These are phyloP conservation scores for Exophiala bonariae DNA, from an alignment of 2,329 filamentous ascomycete genomes.

Conservation along the genomic window DNA sequence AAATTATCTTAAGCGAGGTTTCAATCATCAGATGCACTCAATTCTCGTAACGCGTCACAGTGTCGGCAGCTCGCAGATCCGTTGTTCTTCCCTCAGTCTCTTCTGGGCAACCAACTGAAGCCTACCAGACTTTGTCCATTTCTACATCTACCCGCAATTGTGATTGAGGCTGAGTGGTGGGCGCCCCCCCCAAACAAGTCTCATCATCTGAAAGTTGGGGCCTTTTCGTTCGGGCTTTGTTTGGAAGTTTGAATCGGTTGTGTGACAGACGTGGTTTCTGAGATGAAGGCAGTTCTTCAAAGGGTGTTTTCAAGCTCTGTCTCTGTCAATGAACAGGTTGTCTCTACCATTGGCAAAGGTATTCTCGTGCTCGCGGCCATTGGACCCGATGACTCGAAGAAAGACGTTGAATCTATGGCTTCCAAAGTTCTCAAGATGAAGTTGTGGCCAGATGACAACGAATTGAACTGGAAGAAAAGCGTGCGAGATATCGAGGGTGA, in stretches of 20 bases:
- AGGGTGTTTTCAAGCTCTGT: slow-evolving; percentile 94
- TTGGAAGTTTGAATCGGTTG: too few relatives aligned
- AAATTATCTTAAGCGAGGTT: too few relatives aligned
- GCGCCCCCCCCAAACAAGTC: too few relatives aligned
- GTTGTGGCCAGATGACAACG: slow-evolving; percentile 82
- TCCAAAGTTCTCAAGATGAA: slow-evolving; percentile 85
- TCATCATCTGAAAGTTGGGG: not conserved
- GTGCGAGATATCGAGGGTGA: slow-evolving; percentile 88
- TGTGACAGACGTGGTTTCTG: not conserved
- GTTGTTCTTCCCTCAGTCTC: too few relatives aligned
- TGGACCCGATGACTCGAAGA: slow-evolving; percentile 83
- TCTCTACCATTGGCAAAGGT: slow-evolving; percentile 89
- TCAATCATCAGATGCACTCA: too few relatives aligned
- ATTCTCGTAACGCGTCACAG: too few relatives aligned
- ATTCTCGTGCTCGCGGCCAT: slow-evolving; percentile 89
- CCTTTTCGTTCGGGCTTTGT: not conserved
- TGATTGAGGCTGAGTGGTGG: too few relatives aligned
- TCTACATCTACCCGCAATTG: too few relatives aligned
- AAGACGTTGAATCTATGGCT: slow-evolving; percentile 81
- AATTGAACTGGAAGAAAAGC: slow-evolving; percentile 81
- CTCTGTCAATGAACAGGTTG: slow-evolving; percentile 83
- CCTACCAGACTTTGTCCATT: too few relatives aligned
- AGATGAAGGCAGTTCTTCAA: slow-evolving; percentile 75
- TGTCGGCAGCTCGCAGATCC: too few relatives aligned
- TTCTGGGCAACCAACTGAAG: too few relatives aligned